Evolutionary conservation across 805 yeast genomes (phyloP).

Genomic region (Zygosaccharomyces gambellarensis): DNA sequence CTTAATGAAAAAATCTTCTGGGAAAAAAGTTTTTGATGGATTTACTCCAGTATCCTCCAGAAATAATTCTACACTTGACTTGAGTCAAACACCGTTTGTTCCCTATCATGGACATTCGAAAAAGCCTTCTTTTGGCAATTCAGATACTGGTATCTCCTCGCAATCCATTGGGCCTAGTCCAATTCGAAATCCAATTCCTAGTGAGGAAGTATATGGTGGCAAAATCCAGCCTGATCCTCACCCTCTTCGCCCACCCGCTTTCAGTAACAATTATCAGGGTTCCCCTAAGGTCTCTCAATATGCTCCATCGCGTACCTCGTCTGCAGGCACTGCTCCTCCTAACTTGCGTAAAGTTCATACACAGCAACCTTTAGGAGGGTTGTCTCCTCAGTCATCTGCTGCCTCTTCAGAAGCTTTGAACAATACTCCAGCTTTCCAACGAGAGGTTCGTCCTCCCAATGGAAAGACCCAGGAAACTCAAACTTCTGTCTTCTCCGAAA

Average conservation of each 20-base stretch:
- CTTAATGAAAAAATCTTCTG: constrained; percentile 34
- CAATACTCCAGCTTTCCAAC: constrained; percentile 1
- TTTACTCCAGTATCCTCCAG: constrained; percentile 68
- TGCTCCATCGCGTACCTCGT: neutral
- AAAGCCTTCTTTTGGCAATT: constrained; percentile 5
- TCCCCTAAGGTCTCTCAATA: constrained; percentile 15
- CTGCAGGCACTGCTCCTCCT: constrained; percentile 2
- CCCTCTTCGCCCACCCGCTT: constrained; percentile 7
- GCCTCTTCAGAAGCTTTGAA: neutral
- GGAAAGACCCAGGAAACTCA: neutral
- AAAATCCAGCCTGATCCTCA: constrained; percentile 4
- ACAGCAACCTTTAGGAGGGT: constrained; percentile 6
- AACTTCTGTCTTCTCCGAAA: neutral
- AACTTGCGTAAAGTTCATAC: constrained; percentile 14
- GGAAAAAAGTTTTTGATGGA: constrained; percentile 60
- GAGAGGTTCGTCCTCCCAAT: neutral
- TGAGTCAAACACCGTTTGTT: constrained; percentile 24
- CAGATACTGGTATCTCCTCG: constrained; percentile 2
- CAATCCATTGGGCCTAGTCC: constrained; percentile 7
- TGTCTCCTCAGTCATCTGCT: neutral
- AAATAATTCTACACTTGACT: constrained; percentile 41
- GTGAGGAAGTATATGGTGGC: neutral
- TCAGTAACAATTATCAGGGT: constrained; percentile 15
- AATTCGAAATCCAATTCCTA: neutral
- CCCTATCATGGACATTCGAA: constrained; percentile 16